Base-by-base conservation (phyloP, 106 monocot genomes). In the Alisma plantagoaquatica region DNA sequence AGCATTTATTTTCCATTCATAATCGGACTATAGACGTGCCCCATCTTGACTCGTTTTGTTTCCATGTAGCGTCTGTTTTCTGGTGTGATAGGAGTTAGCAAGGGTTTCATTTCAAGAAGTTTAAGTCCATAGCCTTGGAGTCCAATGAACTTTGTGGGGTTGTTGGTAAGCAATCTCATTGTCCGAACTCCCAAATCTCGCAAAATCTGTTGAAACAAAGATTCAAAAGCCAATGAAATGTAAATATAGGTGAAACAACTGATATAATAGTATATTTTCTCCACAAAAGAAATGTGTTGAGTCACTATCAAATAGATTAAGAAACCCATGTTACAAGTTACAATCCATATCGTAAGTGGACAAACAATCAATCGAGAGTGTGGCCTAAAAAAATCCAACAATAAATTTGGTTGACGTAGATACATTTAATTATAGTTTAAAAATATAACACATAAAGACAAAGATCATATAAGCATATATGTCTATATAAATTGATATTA, bases 161-260 rank as follows among this genome's bases (percentile, higher is more conserved):
- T 93, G 60, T 93, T 93, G 2, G 92, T 93, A 86, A 93, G 86
- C 43, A 93, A 33, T 6, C 72, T 59, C 92, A 93, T 87, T 14
- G 92, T 93, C 3, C 77, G 64, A 33, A 93, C 87, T 8, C 92
- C 92, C 31, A 93, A 50, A 56, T 93, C 92, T 43, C 87, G 65
- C 3, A 93, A 66, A 25, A 93, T 87, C 92, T 86, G 79, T 43
- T 1, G 33, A 15, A 29, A 55, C 17, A 3, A 44, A 18, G 5
- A 5, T 21, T 10, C 26, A 11, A 43, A 42, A 1, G 5, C 19
- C 14, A 21, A 15, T 24, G n/a, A 54, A 3, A 15, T 27, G 10
- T 12, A 54, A 27, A 28, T 11, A 9, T 23, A 54, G 15, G 8
- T 14, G 14, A 7, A 38, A 6, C 14, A 7, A 7, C 14, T 38